phyloP scores from a whole-genome alignment of 257 asterid genomes.

The Solanum gandarillasii region DNA sequence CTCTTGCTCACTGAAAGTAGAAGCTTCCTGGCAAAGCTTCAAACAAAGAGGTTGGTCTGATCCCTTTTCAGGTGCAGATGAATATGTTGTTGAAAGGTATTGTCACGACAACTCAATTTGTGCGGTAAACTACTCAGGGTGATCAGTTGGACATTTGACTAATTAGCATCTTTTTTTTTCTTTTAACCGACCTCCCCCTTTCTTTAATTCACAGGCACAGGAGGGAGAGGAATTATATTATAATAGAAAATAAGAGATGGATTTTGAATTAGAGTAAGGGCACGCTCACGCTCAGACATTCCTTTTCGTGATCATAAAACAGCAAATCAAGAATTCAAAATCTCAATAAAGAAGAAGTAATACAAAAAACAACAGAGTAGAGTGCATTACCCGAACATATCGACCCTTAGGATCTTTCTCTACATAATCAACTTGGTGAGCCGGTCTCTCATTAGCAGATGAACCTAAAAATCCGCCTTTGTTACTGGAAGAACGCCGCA shows the following conservation, averaged over 20 bases:
- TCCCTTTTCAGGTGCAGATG: background rate
- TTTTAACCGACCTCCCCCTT: background rate
- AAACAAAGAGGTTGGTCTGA: background rate
- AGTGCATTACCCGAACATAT: slow-evolving; percentile 45
- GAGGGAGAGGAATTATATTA: background rate
- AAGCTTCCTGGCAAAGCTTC: background rate
- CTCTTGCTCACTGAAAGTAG: background rate
- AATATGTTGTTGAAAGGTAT: background rate
- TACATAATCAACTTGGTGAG: slow-evolving; percentile 31
- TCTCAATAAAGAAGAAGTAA: background rate
- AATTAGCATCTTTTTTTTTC: background rate
- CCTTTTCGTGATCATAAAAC: background rate
- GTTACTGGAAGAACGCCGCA: slow-evolving; percentile 6
- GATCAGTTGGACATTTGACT: background rate
- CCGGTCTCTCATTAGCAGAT: slow-evolving; percentile 8
- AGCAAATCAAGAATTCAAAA: background rate
- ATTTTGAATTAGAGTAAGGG: background rate
- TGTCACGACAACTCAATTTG: background rate
- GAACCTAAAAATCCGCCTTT: slow-evolving; percentile 7
- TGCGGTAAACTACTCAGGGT: background rate
- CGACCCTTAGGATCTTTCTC: slow-evolving; percentile 57
- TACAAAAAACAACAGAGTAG: background rate
- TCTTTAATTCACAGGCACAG: background rate
- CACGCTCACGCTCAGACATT: background rate
- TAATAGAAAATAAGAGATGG: background rate